Evolutionary conservation across 2,329 filamentous ascomycete genomes (phyloP).

Genomic region (Paecilomyces dactylethromorphus): DNA sequence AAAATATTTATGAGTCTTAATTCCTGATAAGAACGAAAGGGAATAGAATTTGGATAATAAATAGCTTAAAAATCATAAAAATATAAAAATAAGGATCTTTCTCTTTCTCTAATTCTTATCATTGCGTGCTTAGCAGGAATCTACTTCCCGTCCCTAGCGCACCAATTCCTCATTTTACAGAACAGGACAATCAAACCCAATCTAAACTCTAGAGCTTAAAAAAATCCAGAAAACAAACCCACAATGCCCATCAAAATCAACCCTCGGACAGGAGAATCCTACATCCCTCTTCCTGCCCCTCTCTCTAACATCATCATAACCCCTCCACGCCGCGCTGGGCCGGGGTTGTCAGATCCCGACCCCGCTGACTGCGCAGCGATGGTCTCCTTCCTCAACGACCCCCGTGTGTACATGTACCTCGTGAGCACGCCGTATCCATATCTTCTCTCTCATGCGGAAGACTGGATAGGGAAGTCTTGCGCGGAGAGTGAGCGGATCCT

Average conservation of each 20-base stretch:
- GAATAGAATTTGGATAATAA: too few species aligned
- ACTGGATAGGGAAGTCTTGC: conserved; percentile 4
- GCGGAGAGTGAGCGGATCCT: conserved; percentile 2
- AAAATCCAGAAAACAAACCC: background rate
- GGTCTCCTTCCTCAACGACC: conserved; percentile 17
- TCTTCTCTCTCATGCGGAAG: conserved; percentile 10
- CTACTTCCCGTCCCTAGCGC: too few species aligned
- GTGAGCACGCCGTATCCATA: conserved; percentile 20
- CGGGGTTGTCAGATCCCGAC: background rate
- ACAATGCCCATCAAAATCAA: background rate
- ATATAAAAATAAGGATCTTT: too few species aligned
- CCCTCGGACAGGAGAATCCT: conserved; percentile 12
- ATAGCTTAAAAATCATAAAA: too few species aligned
- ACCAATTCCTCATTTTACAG: too few species aligned
- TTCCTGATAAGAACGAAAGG: too few species aligned
- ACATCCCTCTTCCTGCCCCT: conserved; percentile 17
- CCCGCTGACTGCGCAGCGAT: conserved; percentile 8
- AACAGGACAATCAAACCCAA: background rate
- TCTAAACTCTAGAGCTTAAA: background rate
- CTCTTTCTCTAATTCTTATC: too few species aligned
- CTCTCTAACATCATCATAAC: conserved; percentile 20
- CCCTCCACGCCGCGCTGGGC: conserved; percentile 9
- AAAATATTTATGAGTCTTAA: too few species aligned
- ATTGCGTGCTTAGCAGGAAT: too few species aligned
- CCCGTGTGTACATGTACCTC: conserved; percentile 15